A percentile compares a stretch with the other conserved stretches of the same genome.
These are phyloP conservation scores for Galerina sulciceps DNA, from an alignment of 768 basidiomycete species.

Conservation along the genomic window DNA sequence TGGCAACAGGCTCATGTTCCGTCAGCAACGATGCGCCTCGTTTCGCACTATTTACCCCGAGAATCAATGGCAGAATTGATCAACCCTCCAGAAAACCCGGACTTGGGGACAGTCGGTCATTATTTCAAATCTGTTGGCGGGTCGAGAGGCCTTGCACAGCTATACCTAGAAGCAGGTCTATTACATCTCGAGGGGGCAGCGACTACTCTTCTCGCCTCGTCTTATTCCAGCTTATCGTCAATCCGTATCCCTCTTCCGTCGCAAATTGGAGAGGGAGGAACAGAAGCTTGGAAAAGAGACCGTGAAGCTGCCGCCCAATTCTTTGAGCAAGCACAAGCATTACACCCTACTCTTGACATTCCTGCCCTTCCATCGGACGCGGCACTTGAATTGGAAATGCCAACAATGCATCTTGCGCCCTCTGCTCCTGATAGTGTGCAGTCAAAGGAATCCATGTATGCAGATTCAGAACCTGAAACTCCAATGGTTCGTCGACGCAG, in stretches of 20 bases:
- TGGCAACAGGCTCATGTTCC: constrained; percentile 82
- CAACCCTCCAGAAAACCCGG: constrained; percentile 37
- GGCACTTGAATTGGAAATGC: constrained; percentile 68
- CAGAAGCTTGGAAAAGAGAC: constrained; percentile 77
- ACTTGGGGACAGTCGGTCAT: constrained; percentile 61
- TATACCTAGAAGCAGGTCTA: constrained; percentile 79
- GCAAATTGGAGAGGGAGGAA: constrained; percentile 57
- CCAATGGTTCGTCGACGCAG: constrained; percentile 50
- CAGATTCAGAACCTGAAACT: constrained; percentile 40
- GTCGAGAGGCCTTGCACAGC: constrained; percentile 64
- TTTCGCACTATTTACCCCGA: constrained; percentile 71
- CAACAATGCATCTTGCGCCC: constrained; percentile 57
- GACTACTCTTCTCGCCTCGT: constrained; percentile 68
- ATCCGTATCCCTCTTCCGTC: constrained; percentile 65
- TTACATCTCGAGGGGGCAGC: constrained; percentile 85
- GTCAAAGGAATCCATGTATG: constrained; percentile 37
- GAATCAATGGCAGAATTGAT: constrained; percentile 45
- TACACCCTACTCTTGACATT: constrained; percentile 70
- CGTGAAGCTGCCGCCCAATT: constrained; percentile 71
- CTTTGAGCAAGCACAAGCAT: constrained; percentile 68
- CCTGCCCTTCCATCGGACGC: constrained; percentile 63
- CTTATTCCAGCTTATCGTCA: constrained; percentile 78
- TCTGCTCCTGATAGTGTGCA: constrained; percentile 38
- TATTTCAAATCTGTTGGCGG: constrained; percentile 73
- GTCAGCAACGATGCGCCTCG: constrained; percentile 78